Conservation (phyloP, 257 asterid genomes). For the Lantana camara region DNA sequence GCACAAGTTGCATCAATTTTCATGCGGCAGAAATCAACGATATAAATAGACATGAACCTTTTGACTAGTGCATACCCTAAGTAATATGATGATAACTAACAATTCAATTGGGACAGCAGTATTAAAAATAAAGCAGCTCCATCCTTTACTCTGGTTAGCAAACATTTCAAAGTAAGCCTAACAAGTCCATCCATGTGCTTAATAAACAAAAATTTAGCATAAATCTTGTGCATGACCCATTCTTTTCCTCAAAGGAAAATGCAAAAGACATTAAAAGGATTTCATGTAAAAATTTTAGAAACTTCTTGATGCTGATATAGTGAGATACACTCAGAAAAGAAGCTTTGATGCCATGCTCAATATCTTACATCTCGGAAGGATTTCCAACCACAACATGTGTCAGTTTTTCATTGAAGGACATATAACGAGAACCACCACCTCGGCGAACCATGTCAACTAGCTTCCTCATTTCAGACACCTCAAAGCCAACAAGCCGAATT, state of each 20-base stretch:
- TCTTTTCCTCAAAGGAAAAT: not conserved
- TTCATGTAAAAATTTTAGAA: conserved; percentile 17
- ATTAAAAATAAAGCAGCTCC: conserved; percentile 12
- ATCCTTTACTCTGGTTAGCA: not conserved
- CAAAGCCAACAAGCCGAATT: conserved; percentile 83
- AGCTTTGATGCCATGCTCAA: conserved; percentile 23
- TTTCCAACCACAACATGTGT: conserved; percentile 89
- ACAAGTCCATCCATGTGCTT: not conserved
- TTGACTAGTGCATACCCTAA: conserved; percentile 1
- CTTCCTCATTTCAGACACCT: conserved; percentile 75
- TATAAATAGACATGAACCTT: conserved; percentile 19
- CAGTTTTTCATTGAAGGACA: conserved; percentile 76
- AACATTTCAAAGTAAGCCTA: conserved; percentile 13
- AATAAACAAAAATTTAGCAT: not conserved
- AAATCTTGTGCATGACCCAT: conserved; percentile 4
- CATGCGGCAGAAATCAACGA: conserved; percentile 7
- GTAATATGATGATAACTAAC: conserved; percentile 4
- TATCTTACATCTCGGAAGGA: conserved; percentile 81
- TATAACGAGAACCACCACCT: conserved; percentile 97
- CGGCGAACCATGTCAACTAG: conserved; percentile 85
- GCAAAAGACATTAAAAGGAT: not conserved
- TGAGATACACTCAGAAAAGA: conserved; percentile 25
- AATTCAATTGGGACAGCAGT: not conserved
- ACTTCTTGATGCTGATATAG: conserved; percentile 9
- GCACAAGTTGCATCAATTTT: not conserved